phyloP scores from a whole-genome alignment of 148 eudicot genomes.

The Beta vulgaris region DNA sequence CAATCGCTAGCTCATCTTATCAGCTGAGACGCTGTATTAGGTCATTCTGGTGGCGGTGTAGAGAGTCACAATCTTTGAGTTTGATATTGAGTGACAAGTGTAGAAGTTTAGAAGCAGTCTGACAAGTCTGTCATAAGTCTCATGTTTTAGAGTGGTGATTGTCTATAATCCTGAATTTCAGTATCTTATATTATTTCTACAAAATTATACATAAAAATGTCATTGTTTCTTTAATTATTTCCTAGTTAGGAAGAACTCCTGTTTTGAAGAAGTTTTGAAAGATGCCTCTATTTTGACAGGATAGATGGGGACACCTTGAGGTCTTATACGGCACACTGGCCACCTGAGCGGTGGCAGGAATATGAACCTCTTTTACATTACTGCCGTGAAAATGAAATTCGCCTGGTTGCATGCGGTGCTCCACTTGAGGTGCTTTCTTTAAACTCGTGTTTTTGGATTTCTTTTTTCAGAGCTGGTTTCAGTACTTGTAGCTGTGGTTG shows the following conservation, averaged over 20 bases:
- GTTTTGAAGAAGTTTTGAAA: constrained; percentile 19
- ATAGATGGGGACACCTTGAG: constrained; percentile 70
- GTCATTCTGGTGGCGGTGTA: background rate
- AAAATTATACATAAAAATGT: background rate
- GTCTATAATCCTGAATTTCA: background rate
- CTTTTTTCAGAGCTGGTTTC: background rate
- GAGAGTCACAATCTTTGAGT: background rate
- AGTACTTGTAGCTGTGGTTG: background rate
- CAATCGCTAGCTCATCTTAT: too few species aligned
- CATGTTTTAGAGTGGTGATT: background rate
- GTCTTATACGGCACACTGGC: constrained; percentile 71
- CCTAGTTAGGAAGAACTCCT: constrained; percentile 1
- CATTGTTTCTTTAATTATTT: background rate
- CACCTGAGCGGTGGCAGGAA: constrained; percentile 90
- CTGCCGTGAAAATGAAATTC: constrained; percentile 74
- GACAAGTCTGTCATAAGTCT: background rate
- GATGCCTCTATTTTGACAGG: constrained; percentile 49
- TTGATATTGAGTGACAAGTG: background rate
- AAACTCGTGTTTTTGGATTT: background rate
- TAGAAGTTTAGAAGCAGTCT: background rate
- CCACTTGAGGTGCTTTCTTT: constrained; percentile 75
- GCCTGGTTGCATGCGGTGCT: constrained; percentile 82
- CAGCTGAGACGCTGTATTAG: background rate
- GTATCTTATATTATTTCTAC: background rate
- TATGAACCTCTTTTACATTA: constrained; percentile 76